Evolutionary conservation across 257 asterid genomes (phyloP), one percentile per base, ranked within the genome.

Genomic region (Coffea eugenioides): DNA sequence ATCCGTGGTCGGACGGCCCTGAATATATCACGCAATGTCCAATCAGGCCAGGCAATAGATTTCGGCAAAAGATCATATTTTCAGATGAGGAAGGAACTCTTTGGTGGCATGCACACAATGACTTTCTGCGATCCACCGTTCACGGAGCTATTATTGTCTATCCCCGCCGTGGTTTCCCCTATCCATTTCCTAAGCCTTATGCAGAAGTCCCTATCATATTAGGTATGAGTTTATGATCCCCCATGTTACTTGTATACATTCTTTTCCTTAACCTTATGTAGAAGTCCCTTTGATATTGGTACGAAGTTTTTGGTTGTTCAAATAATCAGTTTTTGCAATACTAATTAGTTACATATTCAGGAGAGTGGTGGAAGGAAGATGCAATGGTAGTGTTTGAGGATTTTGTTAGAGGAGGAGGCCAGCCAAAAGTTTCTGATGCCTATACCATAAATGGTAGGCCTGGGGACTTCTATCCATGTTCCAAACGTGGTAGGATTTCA

Each of bases 81-180:
- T 87, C 91, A 0, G 89, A 89, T 9, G 95, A 92, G 83, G 91
- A 84, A 69, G 97, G 97, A 3, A 92, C 97, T 2, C 39, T 90
- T 48, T 92, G 94, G 94, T 91, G 97, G 97, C 97, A 91, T 70
- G 97, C 94, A 43, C 94, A 92, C 31, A 89, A 88, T 43, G 91
- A 86, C 14, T 90, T 93, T 95, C 88, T 85, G 0, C 76, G 97
- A 1, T 88, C 87, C 3, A 85, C 93, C 0, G 91, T 90, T 0
- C 82, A 90, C 11, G 93, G 97, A 1, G 88, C 91, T 8, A 81
- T 90, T 62, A 41, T 90, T 16, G 75, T 92, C 36, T 79, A 79
- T 5, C 91, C 97, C 1, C 71, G 67, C 5, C 76, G 23, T 52
- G 78, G 61, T 13, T 43, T 74, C 0, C 21, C 68, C 7, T 89